Evolutionary conservation across 257 asterid species (phyloP).

Genomic region (Salvia rosmarinus): DNA sequence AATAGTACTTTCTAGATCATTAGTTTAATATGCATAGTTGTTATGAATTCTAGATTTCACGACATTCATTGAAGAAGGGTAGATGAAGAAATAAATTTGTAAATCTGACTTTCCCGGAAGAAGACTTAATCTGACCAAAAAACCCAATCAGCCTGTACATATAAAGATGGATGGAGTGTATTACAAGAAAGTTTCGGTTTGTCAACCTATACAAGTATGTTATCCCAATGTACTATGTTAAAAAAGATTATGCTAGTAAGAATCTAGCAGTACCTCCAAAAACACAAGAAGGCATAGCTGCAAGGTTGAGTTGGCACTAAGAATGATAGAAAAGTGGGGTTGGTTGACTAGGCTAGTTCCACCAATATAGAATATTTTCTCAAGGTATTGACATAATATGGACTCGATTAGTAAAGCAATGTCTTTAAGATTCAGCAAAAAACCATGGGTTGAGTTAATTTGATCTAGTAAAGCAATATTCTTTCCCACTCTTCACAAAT

Average conservation of each 20-base stretch:
- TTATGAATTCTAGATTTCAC: background rate
- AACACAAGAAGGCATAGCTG: background rate
- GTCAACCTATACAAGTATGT: background rate
- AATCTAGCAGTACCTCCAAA: constrained; percentile 6
- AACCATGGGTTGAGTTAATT: background rate
- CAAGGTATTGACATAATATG: background rate
- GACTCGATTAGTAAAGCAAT: background rate
- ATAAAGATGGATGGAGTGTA: background rate
- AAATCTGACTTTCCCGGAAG: background rate
- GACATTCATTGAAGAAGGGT: background rate
- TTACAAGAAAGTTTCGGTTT: background rate
- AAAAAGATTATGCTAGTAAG: background rate
- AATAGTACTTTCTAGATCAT: too few relatives aligned
- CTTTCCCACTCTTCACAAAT: background rate
- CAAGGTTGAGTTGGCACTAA: background rate
- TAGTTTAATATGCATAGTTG: background rate
- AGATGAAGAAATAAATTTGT: background rate
- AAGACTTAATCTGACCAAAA: background rate
- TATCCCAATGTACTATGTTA: background rate
- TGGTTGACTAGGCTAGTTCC: background rate
- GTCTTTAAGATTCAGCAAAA: background rate
- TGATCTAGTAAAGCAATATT: constrained; percentile 8
- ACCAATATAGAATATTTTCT: background rate
- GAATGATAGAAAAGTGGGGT: background rate
- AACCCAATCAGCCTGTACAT: background rate